A percentile compares a stretch with the other conserved stretches of the same genome.
These are phyloP conservation scores for Sanghuangporus baumii DNA, from an alignment of 1,284 basidiomycete species.

Conservation along the genomic window DNA sequence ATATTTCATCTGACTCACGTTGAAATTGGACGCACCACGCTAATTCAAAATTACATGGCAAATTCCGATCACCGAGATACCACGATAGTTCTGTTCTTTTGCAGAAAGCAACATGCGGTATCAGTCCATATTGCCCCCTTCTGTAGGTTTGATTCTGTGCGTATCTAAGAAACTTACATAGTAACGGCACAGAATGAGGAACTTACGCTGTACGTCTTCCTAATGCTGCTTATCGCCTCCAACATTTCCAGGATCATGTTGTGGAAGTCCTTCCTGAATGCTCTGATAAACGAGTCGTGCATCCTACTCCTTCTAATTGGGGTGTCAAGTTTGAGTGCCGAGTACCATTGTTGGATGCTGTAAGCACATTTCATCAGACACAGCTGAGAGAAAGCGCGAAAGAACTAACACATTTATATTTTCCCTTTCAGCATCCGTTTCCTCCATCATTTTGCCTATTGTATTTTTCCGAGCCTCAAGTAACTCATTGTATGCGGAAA, in stretches of 20 bases:
- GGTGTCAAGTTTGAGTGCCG: background rate
- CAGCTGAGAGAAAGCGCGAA: no score
- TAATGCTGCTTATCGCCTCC: background rate
- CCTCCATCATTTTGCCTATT: background rate
- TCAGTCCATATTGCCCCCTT: background rate
- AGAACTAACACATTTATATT: background rate
- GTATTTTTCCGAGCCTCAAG: background rate
- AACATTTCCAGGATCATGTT: background rate
- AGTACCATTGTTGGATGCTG: no score
- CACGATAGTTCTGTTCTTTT: background rate
- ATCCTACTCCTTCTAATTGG: background rate
- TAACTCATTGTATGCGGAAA: background rate
- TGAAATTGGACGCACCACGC: background rate
- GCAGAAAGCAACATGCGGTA: background rate
- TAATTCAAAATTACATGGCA: background rate
- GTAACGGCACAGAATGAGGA: background rate
- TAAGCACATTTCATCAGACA: no score
- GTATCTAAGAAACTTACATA: background rate
- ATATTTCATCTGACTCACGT: background rate
- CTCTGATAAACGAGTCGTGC: background rate
- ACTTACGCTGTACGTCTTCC: background rate
- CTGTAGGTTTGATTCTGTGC: background rate
- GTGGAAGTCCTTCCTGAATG: background rate
- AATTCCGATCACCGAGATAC: background rate
- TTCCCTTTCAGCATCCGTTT: background rate